Base-by-base conservation (phyloP, 768 basidiomycete species). In the Trametes elegans region DNA sequence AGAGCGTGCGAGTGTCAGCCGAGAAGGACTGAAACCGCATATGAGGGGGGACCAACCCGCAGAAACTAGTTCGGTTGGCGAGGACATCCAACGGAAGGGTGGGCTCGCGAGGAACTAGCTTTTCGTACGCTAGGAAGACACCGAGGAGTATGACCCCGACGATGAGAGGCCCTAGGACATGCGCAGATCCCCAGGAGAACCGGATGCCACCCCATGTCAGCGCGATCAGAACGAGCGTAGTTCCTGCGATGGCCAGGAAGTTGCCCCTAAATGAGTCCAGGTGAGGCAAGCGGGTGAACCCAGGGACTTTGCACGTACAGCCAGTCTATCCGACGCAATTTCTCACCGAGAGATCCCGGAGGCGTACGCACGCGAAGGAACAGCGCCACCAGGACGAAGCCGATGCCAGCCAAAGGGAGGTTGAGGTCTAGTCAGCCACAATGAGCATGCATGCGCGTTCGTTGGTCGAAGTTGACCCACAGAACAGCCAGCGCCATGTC, bases 181-280 rank as follows among this genome's bases (percentile, higher is more conserved):
- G 64, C 11, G 55, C 70, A 0, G 70, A 71, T 7, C 43, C 34
- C 78, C 78, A 79, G 0, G 71, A 41, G 66, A 74, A 75, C 1
- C 63, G 55, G 27, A 70, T 60, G 21, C 75, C 78, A n/a, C 71
- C 78, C 70, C 73, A 77, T 3, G 74, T 76, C 9, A 79, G 57
- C 0, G 68, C 75, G 51, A 76, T 58, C 34, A 74, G 64, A 13
- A 63, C 59, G 2, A 68, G 62, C 1, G 69, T 69, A 0, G 71
- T 64, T 0, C 68, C 67, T 13, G 59, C 62, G 27, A 74, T 64
- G 39, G 73, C 60, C 21, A 76, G 62, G 3, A 61, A 14, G 53
- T 74, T 75, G 3, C 75, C 75, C 11, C 73, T 75, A 50, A 5
- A 19, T 41, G 41, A 0, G 51, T 55, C 7, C 10, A 40, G 24